Percentiles rank a stretch among this genome's conserved stretches.
Conservation (phyloP, 2,329 filamentous ascomycete genomes). For the Hypoxylon sp. region DNA sequence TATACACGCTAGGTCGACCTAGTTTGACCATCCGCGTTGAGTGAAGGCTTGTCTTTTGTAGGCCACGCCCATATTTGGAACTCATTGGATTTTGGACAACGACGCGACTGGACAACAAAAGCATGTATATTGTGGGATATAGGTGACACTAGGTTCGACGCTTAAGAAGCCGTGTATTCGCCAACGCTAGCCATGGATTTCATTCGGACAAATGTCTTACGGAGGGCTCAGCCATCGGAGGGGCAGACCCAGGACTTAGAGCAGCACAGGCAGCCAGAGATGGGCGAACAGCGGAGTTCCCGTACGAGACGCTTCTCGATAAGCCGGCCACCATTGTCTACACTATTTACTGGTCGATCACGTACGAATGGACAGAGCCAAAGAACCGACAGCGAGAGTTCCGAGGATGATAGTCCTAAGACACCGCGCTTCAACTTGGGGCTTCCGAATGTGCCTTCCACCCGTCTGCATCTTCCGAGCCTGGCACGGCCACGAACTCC, state of each 20-base stretch:
- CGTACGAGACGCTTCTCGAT: slow-evolving; percentile 39
- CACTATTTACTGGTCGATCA: slow-evolving; percentile 38
- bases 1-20: slow-evolving; percentile 24
- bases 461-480: slow-evolving; percentile 58
- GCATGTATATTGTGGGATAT: slow-evolving; percentile 38
- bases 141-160: slow-evolving; percentile 35
- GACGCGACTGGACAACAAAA: slow-evolving; percentile 27
- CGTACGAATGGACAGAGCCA: slow-evolving; percentile 33
- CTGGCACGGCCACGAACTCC: slow-evolving; percentile 57
- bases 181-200: slow-evolving; percentile 44
- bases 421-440: slow-evolving; percentile 58
- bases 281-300: slow-evolving; percentile 40
- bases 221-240: slow-evolving; percentile 39
- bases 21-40: slow-evolving; percentile 24
- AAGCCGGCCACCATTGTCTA: slow-evolving; percentile 36
- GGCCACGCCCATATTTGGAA: not conserved
- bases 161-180: slow-evolving; percentile 29
- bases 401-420: slow-evolving; percentile 61
- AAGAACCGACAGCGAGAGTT: slow-evolving; percentile 16
- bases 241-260: slow-evolving; percentile 36
- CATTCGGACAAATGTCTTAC: slow-evolving; percentile 41
- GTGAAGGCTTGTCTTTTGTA: not conserved
- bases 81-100: slow-evolving; percentile 17
- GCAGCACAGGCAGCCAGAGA: slow-evolving; percentile 38
- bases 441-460: slow-evolving; percentile 57